Percentiles rank a stretch among this genome's conserved stretches.
phyloP scores from a whole-genome alignment of 1,139 yeast genomes.

The Keqinozyma sinolaborantium region DNA sequence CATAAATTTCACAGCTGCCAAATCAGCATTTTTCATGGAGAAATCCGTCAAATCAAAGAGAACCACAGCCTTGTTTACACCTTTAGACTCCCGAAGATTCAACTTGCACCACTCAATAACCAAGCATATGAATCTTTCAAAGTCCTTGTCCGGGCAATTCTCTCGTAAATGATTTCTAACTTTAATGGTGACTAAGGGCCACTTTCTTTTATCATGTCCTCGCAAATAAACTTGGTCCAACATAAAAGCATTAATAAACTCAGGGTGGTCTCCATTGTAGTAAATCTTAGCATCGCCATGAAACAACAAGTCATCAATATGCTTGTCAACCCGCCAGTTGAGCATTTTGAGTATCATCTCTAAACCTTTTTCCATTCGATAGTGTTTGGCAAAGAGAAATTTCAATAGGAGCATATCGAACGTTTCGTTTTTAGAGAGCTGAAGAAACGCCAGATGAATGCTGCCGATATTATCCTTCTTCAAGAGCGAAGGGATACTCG shows the following conservation, averaged over 20 bases:
- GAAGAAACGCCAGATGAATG: neutral
- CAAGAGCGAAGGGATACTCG: neutral
- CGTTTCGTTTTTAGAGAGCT: conserved; percentile 51
- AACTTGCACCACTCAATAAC: conserved; percentile 70
- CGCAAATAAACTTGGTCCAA: conserved; percentile 60
- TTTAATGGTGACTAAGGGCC: conserved; percentile 70
- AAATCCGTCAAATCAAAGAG: conserved; percentile 76
- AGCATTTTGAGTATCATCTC: conserved; percentile 66
- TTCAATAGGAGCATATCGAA: conserved; percentile 70
- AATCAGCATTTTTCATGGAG: conserved; percentile 79
- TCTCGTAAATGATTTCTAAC: conserved; percentile 71
- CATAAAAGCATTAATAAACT: conserved; percentile 48
- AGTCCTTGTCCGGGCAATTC: conserved; percentile 65
- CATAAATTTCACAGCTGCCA: conserved; percentile 74
- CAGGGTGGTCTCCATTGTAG: conserved; percentile 23
- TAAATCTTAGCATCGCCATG: conserved; percentile 53
- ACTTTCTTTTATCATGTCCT: conserved; percentile 60
- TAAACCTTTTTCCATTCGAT: conserved; percentile 59
- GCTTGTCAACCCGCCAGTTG: conserved; percentile 63
- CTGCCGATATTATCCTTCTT: neutral
- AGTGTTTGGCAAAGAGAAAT: conserved; percentile 71
- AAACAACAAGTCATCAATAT: conserved; percentile 52
- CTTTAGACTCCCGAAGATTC: conserved; percentile 48
- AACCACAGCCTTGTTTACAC: conserved; percentile 67
- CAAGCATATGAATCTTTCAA: conserved; percentile 63